A percentile compares a stretch with the other conserved stretches of the same genome.
Evolutionary conservation across 2,329 filamentous ascomycete species (phyloP).

Genomic region (Hypomyces perniciosus): DNA sequence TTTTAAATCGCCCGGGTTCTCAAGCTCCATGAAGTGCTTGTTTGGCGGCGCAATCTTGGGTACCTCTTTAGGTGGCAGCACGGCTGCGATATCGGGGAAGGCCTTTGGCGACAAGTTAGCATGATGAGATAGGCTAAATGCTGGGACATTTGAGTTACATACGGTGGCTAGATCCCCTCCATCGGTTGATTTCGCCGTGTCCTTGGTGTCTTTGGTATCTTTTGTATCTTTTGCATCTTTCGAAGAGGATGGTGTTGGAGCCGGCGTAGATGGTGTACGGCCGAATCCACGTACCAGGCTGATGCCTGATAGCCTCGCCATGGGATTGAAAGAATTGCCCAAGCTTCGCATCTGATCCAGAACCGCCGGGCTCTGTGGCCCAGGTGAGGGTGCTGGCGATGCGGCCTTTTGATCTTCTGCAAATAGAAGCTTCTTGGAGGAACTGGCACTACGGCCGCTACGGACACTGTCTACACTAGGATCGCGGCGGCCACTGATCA

Average conservation of each 20-base stretch:
- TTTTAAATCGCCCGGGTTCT: slow-evolving; percentile 63
- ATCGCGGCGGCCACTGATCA: slow-evolving; percentile 71
- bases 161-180: slow-evolving; percentile 54
- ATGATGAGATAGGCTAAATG: background rate
- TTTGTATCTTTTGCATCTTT: background rate
- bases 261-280: slow-evolving; percentile 38
- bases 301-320: slow-evolving; percentile 70
- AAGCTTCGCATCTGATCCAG: slow-evolving; percentile 79
- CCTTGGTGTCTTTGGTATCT: background rate
- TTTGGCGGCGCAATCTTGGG: slow-evolving; percentile 60
- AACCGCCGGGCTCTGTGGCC: slow-evolving; percentile 45
- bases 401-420: slow-evolving; percentile 31
- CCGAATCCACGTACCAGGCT: slow-evolving; percentile 72
- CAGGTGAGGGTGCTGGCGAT: slow-evolving; percentile 12
- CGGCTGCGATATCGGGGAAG: slow-evolving; percentile 53
- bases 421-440: slow-evolving; percentile 52
- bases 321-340: slow-evolving; percentile 74
- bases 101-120: slow-evolving; percentile 34
- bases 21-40: slow-evolving; percentile 65
- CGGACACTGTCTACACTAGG: slow-evolving; percentile 68
- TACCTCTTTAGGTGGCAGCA: slow-evolving; percentile 48
- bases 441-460: slow-evolving; percentile 55
- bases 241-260: slow-evolving; percentile 25
- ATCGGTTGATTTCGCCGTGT: slow-evolving; percentile 33
- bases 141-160: slow-evolving; percentile 22